Percentiles rank a stretch among this genome's conserved stretches.
These are phyloP conservation scores for Tetracladium maxilliforme DNA, from an alignment of 2,329 filamentous ascomycete genomes.

Conservation along the genomic window DNA sequence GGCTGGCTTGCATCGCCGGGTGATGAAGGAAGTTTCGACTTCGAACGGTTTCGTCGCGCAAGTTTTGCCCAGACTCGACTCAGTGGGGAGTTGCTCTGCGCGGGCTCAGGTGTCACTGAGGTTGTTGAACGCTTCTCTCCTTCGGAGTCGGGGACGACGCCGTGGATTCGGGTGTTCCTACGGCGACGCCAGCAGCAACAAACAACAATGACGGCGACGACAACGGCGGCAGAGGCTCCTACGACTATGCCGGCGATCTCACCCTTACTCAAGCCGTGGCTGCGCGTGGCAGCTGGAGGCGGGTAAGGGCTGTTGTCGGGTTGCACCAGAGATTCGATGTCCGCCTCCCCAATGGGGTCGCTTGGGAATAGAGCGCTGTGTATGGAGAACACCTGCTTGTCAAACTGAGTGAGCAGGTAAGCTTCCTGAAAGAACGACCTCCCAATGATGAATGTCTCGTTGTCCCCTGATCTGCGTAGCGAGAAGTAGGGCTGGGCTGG, in stretches of 20 bases:
- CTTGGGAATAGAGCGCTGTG: too few species aligned
- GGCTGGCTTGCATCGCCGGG: constrained; percentile 10
- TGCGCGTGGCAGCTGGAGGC: too few species aligned
- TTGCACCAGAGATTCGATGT: too few species aligned
- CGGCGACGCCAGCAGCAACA: too few species aligned
- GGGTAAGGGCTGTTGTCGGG: too few species aligned
- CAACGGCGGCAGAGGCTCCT: too few species aligned
- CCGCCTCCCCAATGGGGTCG: too few species aligned
- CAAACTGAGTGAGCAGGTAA: constrained; percentile 41
- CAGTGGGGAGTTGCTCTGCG: not conserved
- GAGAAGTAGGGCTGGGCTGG: constrained; percentile 47
- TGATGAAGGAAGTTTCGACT: constrained; percentile 9
- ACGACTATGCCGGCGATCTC: too few species aligned
- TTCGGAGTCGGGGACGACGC: not conserved
- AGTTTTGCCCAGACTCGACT: not conserved
- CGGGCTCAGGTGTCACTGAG: not conserved
- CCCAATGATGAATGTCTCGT: constrained; percentile 45
- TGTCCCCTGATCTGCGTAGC: constrained; percentile 37
- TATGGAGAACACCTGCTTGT: too few species aligned
- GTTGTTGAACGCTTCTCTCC: not conserved
- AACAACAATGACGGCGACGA: too few species aligned
- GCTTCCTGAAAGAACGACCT: constrained; percentile 58
- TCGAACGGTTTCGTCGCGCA: constrained; percentile 3
- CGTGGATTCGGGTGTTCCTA: too few species aligned
- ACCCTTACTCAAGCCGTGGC: too few species aligned